These are phyloP conservation scores for Pseudogymnoascus sp. DNA, from an alignment of 2,329 filamentous ascomycete species.

Conservation along the genomic window DNA sequence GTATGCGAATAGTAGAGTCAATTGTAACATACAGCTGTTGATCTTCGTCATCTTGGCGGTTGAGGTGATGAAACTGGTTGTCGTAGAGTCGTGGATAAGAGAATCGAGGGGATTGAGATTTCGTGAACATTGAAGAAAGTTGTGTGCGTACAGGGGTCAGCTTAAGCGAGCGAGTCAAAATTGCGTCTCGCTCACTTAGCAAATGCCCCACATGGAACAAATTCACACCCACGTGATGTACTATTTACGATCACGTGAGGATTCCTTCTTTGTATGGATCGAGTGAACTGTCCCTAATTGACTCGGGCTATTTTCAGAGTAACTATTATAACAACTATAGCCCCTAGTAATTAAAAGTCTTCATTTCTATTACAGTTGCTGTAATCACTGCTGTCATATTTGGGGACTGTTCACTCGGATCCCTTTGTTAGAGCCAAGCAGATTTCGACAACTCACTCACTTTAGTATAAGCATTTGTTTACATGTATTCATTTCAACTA, in stretches of 20 bases:
- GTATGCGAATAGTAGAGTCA: background rate
- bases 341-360: too few relatives aligned
- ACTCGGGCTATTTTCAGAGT: too few relatives aligned
- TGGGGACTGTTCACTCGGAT: background rate
- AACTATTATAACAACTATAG: too few relatives aligned
- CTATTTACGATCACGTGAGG: background rate
- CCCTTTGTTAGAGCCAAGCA: background rate
- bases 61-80: conserved; percentile 20
- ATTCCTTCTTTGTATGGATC: background rate
- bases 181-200: background rate
- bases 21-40: conserved; percentile 46
- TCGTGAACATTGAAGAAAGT: conserved; percentile 4
- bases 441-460: background rate
- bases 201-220: background rate
- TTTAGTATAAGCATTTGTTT: background rate
- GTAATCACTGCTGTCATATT: background rate
- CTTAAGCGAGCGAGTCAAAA: conserved; percentile 7
- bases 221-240: background rate
- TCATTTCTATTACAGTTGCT: too few relatives aligned
- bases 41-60: conserved; percentile 63
- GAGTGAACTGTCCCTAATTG: too few relatives aligned
- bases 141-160: background rate
- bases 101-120: conserved; percentile 3
- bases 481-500: conserved; percentile 1
- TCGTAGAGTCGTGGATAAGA: conserved; percentile 14